Conservation (phyloP, 1,139 yeast species). For the Spathaspora sp. region DNA sequence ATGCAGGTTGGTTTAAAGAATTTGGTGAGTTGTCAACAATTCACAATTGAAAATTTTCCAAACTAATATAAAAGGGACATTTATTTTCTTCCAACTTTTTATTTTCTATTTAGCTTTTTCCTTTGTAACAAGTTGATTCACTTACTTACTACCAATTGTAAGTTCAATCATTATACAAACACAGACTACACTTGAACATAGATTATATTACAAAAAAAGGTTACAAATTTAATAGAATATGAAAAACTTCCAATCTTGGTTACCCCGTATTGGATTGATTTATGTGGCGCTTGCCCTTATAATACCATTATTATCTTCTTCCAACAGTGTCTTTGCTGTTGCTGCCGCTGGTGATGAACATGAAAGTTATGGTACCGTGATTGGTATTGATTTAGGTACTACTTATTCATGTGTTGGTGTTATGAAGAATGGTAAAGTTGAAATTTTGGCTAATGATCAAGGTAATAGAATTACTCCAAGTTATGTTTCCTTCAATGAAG, state of each 20-base stretch:
- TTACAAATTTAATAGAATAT: slow-evolving; percentile 5
- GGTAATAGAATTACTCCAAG: slow-evolving; percentile 96
- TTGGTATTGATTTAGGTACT: slow-evolving; percentile 89
- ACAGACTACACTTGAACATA: not conserved
- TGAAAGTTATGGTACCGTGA: slow-evolving; percentile 72
- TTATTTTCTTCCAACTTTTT: not conserved
- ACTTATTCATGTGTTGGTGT: slow-evolving; percentile 91
- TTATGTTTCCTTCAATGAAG: slow-evolving; percentile 81
- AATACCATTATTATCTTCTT: slow-evolving; percentile 52
- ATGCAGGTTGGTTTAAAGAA: slow-evolving; percentile 3
- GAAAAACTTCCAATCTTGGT: slow-evolving; percentile 13
- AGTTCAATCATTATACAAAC: too few relatives aligned
- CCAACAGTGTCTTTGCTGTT: slow-evolving; percentile 31
- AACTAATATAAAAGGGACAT: not conserved
- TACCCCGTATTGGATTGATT: slow-evolving; percentile 16
- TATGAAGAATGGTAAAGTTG: slow-evolving; percentile 89
- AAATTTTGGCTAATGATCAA: slow-evolving; percentile 90
- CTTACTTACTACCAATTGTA: not conserved
- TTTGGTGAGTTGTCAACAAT: slow-evolving; percentile 2
- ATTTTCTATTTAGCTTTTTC: not conserved
- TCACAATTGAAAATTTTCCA: not conserved
- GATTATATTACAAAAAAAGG: too few relatives aligned
- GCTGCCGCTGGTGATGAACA: slow-evolving; percentile 39
- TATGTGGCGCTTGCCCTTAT: slow-evolving; percentile 24
- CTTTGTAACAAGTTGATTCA: not conserved